Evolutionary conservation across 768 basidiomycete genomes (phyloP).

Genomic region (Tylopilus sp.): DNA sequence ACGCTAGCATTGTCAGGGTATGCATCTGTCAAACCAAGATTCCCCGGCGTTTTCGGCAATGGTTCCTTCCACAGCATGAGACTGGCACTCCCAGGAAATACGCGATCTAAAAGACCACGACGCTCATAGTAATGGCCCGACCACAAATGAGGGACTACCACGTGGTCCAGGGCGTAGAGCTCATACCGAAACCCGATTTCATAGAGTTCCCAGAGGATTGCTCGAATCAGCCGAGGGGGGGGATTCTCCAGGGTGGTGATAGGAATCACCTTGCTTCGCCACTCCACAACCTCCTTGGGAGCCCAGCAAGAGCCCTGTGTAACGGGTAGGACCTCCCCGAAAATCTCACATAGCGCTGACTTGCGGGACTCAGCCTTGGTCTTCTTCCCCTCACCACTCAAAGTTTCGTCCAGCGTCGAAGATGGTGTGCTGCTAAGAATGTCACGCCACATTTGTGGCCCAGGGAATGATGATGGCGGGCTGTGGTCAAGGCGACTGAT

Average conservation of each 20-base stretch:
- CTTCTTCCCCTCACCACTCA: not conserved
- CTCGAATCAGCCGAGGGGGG: not conserved
- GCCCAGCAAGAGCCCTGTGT: not conserved
- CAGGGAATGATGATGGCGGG: not conserved
- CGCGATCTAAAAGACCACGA: not conserved
- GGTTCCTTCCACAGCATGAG: not conserved
- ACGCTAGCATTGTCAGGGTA: not conserved
- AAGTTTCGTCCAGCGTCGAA: not conserved
- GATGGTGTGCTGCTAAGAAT: not conserved
- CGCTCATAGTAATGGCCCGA: not conserved
- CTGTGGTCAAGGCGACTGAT: not conserved
- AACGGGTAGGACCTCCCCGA: not conserved
- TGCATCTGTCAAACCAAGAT: not conserved
- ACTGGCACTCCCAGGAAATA: not conserved
- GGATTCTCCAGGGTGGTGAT: not conserved
- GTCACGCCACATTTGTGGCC: not conserved
- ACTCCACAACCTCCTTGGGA: not conserved
- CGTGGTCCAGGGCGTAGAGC: not conserved
- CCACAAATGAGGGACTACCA: not conserved
- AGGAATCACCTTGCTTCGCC: not conserved
- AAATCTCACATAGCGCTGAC: not conserved
- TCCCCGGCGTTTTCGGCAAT: not conserved
- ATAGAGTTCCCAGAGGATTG: not conserved
- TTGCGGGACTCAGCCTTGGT: not conserved
- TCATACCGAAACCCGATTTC: not conserved